Evolutionary conservation across 805 yeast species (phyloP), one percentile per base, ranked within the genome.

Genomic region (Wickerhamomyces xylosicus): DNA sequence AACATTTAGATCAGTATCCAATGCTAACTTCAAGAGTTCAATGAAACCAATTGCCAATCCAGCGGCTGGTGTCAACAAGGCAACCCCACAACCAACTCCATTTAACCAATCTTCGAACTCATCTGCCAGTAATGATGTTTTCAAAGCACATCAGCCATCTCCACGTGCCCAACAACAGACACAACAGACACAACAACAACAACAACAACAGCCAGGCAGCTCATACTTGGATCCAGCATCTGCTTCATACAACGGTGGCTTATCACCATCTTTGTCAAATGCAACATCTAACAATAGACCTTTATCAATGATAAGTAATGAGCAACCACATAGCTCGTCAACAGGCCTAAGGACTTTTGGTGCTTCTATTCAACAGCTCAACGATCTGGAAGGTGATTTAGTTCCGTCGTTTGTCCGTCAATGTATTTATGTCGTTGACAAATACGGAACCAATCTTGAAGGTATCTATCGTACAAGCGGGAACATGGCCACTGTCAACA

Each of bases 381-480:
- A 87, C 16, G 81, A 79, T 44, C 77, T 72, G 48, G 96, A 94
- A 45, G 90, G 87, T 39, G 95, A 85, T 47, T 80, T 85, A 58
- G 96, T 92, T 5, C 99, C 99, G 2, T 71, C 82, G 15, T 74
- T 92, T 36, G 98, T 92, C 10, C 79, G 80, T 46, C 85, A 80
- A 54, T 89, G 97, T 66, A 83, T 90, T 37, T 80, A 79, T 46
- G 80, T 89, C 7, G 78, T 92, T 28, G 97, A 92, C 54, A 71
- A 69, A 32, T 79, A 82, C 56, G 99, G 99, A 2, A 57, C 82
- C 31, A 80, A 85, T 37, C 65, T 84, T 27, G 97, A 87, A 56
- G 97, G 97, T 1, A 79, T 92, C 28, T 92, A 92, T 58, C 69
- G 97, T 41, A 77, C 85, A 27, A 78, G 84, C 38, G 96, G 96